Evolutionary conservation across 202 grass and related monocot species (phyloP), one percentile per base, ranked within the genome.

Genomic region (Musa balbisiana): DNA sequence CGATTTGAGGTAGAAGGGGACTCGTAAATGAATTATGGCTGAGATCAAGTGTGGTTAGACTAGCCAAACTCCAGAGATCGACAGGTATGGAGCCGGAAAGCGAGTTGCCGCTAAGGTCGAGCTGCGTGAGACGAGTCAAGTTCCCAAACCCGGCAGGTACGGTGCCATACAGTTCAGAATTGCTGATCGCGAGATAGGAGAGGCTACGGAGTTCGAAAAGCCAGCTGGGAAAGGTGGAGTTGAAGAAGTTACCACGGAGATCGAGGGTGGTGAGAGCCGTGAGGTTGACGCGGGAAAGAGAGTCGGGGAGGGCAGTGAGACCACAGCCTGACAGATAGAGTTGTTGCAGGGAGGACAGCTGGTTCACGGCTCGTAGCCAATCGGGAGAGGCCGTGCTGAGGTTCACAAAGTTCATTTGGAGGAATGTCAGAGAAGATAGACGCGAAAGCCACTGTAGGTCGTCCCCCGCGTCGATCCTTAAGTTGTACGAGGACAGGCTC

Each of bases 141-240:
- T 64, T 80, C 29, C 67, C 62, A 12, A 85, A 16, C 1, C 10
- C 24, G 6, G 53, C 16, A 11, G 80, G 69, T 33, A 88, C 55
- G 64, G 3, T 33, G 9, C 80, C 67, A 17, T 69, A 73, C 72
- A 82, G 80, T 11, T 67, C 55, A 64, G 60, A 78, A 27, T 55
- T 29, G 65, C 43, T 59, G 26, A 77, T 21, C n/a, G 83, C 75
- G 67, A 85, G 76, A 15, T 80, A 69, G 71, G 83, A 76, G 26
- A 88, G 72, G 0, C 20, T 49, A 6, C 58, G 56, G 27, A 87
- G 63, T 25, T 82, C 72, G 22, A 21, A 75, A 25, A 88, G 49
- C 89, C 89, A 91, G 33, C 25, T 65, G 14, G 85, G 83, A 0
- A 82, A 55, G 8, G 24, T 51, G 20, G 83, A 85, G 71, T 74